A percentile compares a stretch with the other conserved stretches of the same genome.
Conservation (phyloP, 176 grass and related monocot genomes). For the Hordeum marinum region DNA sequence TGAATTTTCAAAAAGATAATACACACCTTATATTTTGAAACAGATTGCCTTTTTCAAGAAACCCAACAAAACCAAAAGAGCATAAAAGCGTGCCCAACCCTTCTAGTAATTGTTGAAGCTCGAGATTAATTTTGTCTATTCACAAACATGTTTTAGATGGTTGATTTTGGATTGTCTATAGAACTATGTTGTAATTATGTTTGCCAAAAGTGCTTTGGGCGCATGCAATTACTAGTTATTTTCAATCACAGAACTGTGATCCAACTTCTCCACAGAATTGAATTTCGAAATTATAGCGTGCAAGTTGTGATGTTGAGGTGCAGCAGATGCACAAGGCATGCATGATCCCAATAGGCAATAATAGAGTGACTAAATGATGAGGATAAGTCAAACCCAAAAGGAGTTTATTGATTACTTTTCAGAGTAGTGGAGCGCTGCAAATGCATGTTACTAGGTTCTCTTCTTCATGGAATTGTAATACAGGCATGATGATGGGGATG, state of each 20-base stretch:
- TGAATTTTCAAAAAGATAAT: no score
- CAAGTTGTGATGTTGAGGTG: not conserved
- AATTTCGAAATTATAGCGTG: not conserved
- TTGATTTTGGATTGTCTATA: not conserved
- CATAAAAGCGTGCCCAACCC: no score
- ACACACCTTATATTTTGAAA: no score
- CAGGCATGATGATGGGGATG: slow-evolving; percentile 15
- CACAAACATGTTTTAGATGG: not conserved
- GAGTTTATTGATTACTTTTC: slow-evolving; percentile 11
- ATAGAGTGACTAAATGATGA: slow-evolving; percentile 17
- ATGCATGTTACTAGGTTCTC: slow-evolving; percentile 28
- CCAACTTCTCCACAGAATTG: not conserved
- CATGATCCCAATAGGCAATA: not conserved
- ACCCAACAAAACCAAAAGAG: no score
- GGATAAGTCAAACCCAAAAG: slow-evolving; percentile 21
- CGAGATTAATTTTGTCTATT: not conserved
- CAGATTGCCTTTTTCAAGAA: no score
- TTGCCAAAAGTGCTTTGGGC: not conserved
- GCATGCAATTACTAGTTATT: not conserved
- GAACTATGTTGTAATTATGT: not conserved
- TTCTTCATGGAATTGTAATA: not conserved
- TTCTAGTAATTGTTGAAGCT: not conserved
- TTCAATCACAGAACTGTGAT: not conserved
- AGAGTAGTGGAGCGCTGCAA: slow-evolving; percentile 26
- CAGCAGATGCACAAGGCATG: not conserved